Evolutionary conservation across 176 grass and related monocot genomes (phyloP).

Genomic region (Chloris gayana): DNA sequence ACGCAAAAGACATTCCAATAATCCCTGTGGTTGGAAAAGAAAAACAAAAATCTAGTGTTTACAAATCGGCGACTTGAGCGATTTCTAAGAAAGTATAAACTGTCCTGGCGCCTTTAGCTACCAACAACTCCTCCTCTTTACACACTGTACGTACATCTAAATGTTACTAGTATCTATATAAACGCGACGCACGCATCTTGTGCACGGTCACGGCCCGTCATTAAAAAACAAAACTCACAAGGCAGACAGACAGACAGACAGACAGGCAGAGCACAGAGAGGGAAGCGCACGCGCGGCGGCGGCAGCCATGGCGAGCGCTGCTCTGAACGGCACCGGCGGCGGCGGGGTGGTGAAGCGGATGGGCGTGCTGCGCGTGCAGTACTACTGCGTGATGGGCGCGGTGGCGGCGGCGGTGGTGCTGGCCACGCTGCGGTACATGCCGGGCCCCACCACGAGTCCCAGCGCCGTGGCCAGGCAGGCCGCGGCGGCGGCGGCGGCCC

Average conservation of each 20-base stretch:
- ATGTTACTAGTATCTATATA: too few relatives aligned
- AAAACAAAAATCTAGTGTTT: background rate
- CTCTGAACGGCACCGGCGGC: slow-evolving; percentile 16
- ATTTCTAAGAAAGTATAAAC: too few relatives aligned
- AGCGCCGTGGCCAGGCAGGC: background rate
- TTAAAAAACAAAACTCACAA: too few relatives aligned
- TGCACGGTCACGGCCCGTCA: too few relatives aligned
- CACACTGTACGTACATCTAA: too few relatives aligned
- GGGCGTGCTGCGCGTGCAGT: slow-evolving; percentile 43
- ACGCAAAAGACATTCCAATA: too few relatives aligned
- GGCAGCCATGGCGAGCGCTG: slow-evolving; percentile 37
- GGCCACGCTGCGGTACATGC: slow-evolving; percentile 60
- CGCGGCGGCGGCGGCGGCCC: background rate
- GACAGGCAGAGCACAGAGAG: background rate
- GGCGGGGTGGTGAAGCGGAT: slow-evolving; percentile 32
- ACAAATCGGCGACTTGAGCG: too few relatives aligned
- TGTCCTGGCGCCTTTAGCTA: too few relatives aligned
- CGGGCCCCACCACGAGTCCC: background rate
- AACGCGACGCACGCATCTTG: too few relatives aligned
- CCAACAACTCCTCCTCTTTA: too few relatives aligned
- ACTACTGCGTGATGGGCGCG: slow-evolving; percentile 60
- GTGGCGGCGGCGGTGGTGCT: slow-evolving; percentile 46
- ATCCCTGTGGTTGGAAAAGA: background rate
- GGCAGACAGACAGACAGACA: too few relatives aligned
- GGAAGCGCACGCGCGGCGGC: background rate